These are phyloP conservation scores for Blepharisma stoltei DNA, from an alignment of 73 alveolate species.

Conservation along the genomic window DNA sequence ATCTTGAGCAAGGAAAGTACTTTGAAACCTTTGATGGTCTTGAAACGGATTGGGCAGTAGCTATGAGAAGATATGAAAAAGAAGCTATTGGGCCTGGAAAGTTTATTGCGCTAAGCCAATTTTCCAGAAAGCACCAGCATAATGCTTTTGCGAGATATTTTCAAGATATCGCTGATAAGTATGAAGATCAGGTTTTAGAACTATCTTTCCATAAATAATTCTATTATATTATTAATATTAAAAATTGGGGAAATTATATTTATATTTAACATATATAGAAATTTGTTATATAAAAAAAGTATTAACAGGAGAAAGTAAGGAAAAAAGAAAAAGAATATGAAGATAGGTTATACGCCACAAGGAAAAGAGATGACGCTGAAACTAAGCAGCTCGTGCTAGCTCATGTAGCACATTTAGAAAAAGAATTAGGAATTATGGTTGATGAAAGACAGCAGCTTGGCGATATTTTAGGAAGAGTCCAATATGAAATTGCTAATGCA, in stretches of 20 bases:
- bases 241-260: too few species aligned
- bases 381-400: not conserved
- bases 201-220: too few species aligned
- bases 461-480: not conserved
- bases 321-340: not conserved
- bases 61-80: not conserved
- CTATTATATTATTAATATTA: too few species aligned
- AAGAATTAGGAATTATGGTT: not conserved
- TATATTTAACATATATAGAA: too few species aligned
- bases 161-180: not conserved
- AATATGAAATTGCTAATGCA: not conserved
- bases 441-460: not conserved
- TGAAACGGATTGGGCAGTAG: constrained; percentile 28
- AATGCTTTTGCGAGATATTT: constrained; percentile 1
- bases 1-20: constrained; percentile 9
- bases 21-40: not conserved
- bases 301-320: too few species aligned
- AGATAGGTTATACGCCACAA: not conserved
- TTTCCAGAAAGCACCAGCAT: constrained; percentile 12
- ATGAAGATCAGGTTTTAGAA: not conserved
- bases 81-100: constrained; percentile 24
- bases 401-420: not conserved
- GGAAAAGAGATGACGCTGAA: not conserved
- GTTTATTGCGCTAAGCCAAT: not conserved
- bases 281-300: too few species aligned